Evolutionary conservation across 2,329 filamentous ascomycete genomes (phyloP), one percentile per base, ranked within the genome.

Genomic region (Penicillium sp.): DNA sequence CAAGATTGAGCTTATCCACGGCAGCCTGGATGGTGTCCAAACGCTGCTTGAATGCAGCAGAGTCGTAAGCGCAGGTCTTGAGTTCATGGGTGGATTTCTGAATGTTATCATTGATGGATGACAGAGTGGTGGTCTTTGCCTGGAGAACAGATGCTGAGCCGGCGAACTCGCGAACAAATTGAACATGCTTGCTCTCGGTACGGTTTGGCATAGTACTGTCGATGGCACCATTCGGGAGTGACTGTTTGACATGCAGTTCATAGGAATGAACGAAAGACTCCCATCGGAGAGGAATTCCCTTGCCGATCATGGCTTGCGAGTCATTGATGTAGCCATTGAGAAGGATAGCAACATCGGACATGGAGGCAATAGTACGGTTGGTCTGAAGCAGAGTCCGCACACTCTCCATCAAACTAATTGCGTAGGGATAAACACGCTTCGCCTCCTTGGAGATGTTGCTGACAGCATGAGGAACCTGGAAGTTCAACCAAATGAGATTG

Each of bases 251-350:
- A 61, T 92, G 92, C 28, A 96, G 80, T 69, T 99, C 94, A 70
- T 96, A 96, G 1, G 91, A 92, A 69, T 96, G 92, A 47, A 99
- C 90, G 63, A 99, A 97, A 0, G 94, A 96, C 67, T 99, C 94
- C 94, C 94, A 99, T 64, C 91, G 86, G 25, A 99, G 76, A 1
- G 90, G 90, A 27, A 97, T 82, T 53, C 95, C 94, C 72, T 95
- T 96, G 18, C 81, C 80, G 54, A 99, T 86, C 55, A 96, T 81
- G 39, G 78, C 77, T 65, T 96, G 92, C 1, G 94, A 90, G 55
- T 96, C 90, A 59, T 95, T 96, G 60, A 91, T 85, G 67, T 97
- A 95, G 22, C 92, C 91, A 66, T 89, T 91, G 22, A 99, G 80
- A 20, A 99, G 78, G 44, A 95, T 86, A 0, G 91, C 85, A 51